These are phyloP conservation scores for Xylariaceae sp. DNA, from an alignment of 2,329 filamentous ascomycete species.

Conservation along the genomic window DNA sequence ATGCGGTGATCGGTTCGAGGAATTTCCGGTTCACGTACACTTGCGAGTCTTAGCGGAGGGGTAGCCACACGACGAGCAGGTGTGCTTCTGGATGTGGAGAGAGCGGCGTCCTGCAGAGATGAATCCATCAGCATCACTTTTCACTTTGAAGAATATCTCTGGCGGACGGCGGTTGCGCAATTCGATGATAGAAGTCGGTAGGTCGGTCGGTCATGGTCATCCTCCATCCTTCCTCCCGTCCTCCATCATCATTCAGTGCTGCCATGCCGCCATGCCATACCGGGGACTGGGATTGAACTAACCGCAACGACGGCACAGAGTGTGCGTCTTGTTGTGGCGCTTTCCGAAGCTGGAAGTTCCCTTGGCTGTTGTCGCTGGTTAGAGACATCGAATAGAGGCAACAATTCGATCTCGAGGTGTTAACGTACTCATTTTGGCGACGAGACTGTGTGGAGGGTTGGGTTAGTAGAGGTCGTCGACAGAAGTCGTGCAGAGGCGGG, in stretches of 20 bases:
- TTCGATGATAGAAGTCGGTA: background rate
- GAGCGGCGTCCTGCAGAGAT: constrained; percentile 75
- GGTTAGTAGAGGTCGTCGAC: constrained; percentile 15
- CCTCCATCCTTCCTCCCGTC: constrained; percentile 3
- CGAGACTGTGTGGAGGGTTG: constrained; percentile 23
- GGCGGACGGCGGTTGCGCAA: background rate
- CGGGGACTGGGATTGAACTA: constrained; percentile 45
- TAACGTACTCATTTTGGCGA: constrained; percentile 35
- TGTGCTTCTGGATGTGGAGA: constrained; percentile 99
- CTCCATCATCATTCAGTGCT: constrained; percentile 1
- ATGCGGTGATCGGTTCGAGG: constrained; percentile 18
- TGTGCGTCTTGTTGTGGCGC: constrained; percentile 98
- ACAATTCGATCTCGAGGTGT: constrained; percentile 11
- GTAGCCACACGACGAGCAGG: constrained; percentile 93
- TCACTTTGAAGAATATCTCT: background rate
- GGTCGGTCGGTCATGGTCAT: too few species aligned
- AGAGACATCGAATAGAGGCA: constrained; percentile 22
- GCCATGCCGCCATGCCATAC: background rate
- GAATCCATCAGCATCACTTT: constrained; percentile 5
- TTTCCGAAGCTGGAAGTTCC: constrained; percentile 39
- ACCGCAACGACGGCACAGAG: constrained; percentile 97
- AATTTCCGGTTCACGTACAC: constrained; percentile 64
- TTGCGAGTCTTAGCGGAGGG: constrained; percentile 95
- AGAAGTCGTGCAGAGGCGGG: background rate
- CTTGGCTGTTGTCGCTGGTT: constrained; percentile 32